Evolutionary conservation across 352 stramenopile genomes (phyloP).

Genomic region (Pythium angustatum): DNA sequence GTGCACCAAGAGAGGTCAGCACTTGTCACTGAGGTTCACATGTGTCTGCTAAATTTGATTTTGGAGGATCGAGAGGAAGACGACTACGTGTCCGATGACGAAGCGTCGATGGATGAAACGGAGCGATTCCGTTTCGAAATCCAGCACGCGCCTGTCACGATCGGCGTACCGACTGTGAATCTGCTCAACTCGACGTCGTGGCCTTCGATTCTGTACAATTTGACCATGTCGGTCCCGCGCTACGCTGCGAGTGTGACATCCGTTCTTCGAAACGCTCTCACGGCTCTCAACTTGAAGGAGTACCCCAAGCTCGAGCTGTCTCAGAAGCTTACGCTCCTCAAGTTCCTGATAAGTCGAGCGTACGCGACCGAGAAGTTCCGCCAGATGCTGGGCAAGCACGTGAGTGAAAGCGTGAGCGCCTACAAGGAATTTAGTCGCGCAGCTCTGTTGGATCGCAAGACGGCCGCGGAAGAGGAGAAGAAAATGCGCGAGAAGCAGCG

Average conservation of each 20-base stretch:
- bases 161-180: constrained; percentile 73
- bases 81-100: constrained; percentile 85
- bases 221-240: constrained; percentile 71
- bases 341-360: constrained; percentile 63
- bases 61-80: constrained; percentile 82
- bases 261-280: constrained; percentile 49
- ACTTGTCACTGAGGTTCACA: constrained; percentile 77
- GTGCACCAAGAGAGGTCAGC: constrained; percentile 41
- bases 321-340: constrained; percentile 73
- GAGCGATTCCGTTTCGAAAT: constrained; percentile 84
- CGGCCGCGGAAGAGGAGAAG: constrained; percentile 79
- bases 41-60: constrained; percentile 83
- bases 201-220: constrained; percentile 66
- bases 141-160: constrained; percentile 73
- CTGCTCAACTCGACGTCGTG: constrained; percentile 84
- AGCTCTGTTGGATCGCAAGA: constrained; percentile 62
- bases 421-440: constrained; percentile 78
- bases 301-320: constrained; percentile 53
- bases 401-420: constrained; percentile 52
- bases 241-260: constrained; percentile 50
- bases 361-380: constrained; percentile 73
- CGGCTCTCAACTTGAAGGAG: constrained; percentile 44
- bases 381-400: constrained; percentile 53
- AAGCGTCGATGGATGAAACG: constrained; percentile 74
- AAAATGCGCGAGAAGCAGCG: constrained; percentile 75